Base-by-base conservation (phyloP, 805 yeast species). In the Metschnikowia proteae region DNA sequence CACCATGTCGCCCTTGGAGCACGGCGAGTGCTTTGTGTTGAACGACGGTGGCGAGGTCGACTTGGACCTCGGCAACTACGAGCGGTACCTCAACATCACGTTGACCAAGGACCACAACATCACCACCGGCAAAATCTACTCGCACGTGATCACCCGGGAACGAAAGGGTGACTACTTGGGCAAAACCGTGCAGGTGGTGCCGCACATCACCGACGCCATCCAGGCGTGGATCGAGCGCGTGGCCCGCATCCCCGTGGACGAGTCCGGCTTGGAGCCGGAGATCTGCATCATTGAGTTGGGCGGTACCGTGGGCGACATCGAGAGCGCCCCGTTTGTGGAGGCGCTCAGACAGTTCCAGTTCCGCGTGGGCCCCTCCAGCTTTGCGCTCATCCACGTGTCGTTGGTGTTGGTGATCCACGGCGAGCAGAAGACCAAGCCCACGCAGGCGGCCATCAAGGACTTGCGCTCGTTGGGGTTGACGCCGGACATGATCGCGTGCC, bases 21-120 rank as follows among this genome's bases (percentile, higher is more conserved):
- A 94, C 66, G 99, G 99, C 60, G 99, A 94, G 71, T 96, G 96
- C 67, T 94, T 94, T 67, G 98, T 94, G 46, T 78, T 94, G 64
- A 88, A 92, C 68, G 99, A 94, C 67, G 99, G 99, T 68, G 99
- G 99, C 61, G 99, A 94, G 73, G 96, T 92, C 41, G 99, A 94
- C 73, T 80, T 94, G 65, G 99, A 94, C 74, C 77, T 94, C 59
- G 99, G 99, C 67, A 94, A 94, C 74, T 94, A 94, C 70, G 99
- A 94, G 76, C 84, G 99, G 65, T 94, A 94, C 73, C 78, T 94
- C 59, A 91, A 91, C 68, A 88, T 92, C 60, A 90, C 97, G 36
- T 79, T 94, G 65, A 92, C 97, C 38, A 83, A 78, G 59, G 95
- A 90, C 68, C 98, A 94, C 76, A 94, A 94, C 74, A 90, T 94